Evolutionary conservation across 2,329 filamentous ascomycete species (phyloP).

Genomic region (Ceratocystis papillata): DNA sequence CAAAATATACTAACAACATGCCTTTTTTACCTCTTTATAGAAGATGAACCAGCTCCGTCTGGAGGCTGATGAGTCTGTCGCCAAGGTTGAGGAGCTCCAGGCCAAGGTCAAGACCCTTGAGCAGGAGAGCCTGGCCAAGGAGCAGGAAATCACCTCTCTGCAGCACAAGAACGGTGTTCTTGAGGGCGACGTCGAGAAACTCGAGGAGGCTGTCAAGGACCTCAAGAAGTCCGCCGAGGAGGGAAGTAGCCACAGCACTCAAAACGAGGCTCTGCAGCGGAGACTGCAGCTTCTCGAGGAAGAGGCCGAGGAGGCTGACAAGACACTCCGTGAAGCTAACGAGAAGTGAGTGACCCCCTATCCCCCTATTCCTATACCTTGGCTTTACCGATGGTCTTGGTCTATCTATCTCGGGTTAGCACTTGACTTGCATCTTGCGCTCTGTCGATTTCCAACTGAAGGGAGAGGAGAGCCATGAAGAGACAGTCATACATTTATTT

Average conservation of each 20-base stretch:
- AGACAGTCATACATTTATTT: no score
- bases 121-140: conserved; percentile 90
- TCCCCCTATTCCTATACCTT: background rate
- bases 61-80: conserved; percentile 76
- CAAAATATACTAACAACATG: conserved; percentile 16
- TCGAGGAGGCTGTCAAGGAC: conserved; percentile 72
- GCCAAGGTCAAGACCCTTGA: conserved; percentile 78
- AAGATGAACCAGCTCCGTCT: conserved; percentile 92
- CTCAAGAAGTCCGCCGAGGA: conserved; percentile 79
- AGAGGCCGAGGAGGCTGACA: conserved; percentile 93
- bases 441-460: background rate
- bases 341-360: conserved; percentile 66
- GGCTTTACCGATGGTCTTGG: background rate
- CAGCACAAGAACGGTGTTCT: conserved; percentile 90
- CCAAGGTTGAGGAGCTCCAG: conserved; percentile 80
- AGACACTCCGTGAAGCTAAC: conserved; percentile 91
- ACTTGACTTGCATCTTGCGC: conserved; percentile 6
- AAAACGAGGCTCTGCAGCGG: conserved; percentile 85
- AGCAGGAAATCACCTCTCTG: conserved; percentile 95
- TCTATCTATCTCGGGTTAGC: background rate
- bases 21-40: conserved; percentile 37
- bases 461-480: no score
- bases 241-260: conserved; percentile 69
- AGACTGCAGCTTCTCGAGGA: conserved; percentile 94
- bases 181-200: conserved; percentile 83